Evolutionary conservation across 1,139 yeast species (phyloP), one percentile per base, ranked within the genome.

Genomic region (Blastobotrys niveus): DNA sequence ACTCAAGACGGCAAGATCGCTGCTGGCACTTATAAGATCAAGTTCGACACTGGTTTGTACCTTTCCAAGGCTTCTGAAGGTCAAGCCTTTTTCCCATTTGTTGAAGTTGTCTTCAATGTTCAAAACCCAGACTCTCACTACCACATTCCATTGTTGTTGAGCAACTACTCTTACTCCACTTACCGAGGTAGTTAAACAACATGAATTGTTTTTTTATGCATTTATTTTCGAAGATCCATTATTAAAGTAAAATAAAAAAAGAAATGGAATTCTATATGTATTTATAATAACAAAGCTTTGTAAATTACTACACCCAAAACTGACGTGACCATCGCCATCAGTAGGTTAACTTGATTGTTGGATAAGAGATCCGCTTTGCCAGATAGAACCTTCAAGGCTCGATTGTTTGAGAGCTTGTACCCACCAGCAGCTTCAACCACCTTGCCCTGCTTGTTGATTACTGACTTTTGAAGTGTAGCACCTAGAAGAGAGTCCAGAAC

Each of bases 131-230:
- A 81, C 52, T 67, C 74, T 32, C 96, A 88, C 63, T 88, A 86
- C 64, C 96, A 88, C 61, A 80, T 88, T 46, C 96, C 96, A 0
- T 67, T 88, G 52, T 70, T 88, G 46, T 69, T 88, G 46, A 80
- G 95, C 36, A 85, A 85, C 60, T 84, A 80, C 63, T 82, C 95
- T 38, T 88, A 87, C 66, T 78, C 94, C 14, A 88, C 96, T 0
- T 88, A 88, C 65, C 74, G 96, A 51, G 96, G 96, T 3, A 78
- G 84, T 55, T 81, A 58, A 49, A 29, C 9, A 3, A 27, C 17
- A 14, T 14, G 9, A 3, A 8, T 6, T 36, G 20, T 22, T 18
- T 22, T 22, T 31, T 5, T 32, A 17, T 32, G 19, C 15, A 32
- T 32, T 14, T 17, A 5, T 5, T 32, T n/a, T n/a, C 5, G 14